Evolutionary conservation across 768 basidiomycete species (phyloP), one percentile per base, ranked within the genome.

Genomic region (Gyrodon lividus): DNA sequence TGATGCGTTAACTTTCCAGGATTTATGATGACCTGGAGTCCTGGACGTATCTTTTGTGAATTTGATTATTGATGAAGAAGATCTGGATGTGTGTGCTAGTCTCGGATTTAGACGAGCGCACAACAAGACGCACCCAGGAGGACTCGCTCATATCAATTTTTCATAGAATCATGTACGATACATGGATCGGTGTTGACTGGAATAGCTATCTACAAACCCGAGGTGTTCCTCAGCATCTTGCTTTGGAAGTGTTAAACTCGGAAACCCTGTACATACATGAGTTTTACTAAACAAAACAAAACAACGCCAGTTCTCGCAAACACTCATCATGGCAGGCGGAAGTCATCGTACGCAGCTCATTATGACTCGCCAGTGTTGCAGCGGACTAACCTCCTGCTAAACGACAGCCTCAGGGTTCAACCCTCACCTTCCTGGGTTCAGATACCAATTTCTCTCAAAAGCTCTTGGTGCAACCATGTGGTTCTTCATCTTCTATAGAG

Each of bases 401-500:
- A 48, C 38, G 22, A 56, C 34, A 84, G 85, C 77, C 60, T 71
- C 85, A 72, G 94, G 92, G 58, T 96, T 96, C 63, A 79, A 92
- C 69, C 93, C 93, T 34, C 93, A 93, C 67, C 77, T 93, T 24
- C 90, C 92, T 8, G 83, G 87, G 12, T 77, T 82, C 62, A 81
- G 77, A 62, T 84, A 93, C 70, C 81, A 79, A 52, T 83, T 92
- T 68, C 77, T 95, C 26, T 81, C 88, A 23, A 94, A 93, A 71
- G 84, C 82, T 54, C 75, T 97, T 40, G 94, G 94, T 43, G 94
- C 93, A 30, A 81, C 84, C 22, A 96, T 97, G 94, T 97, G 94
- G 94, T 96, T 96, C 82, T 97, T 94, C 77, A 93, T 97, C 67
- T 96, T 97, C 77, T 97, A 95, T 73, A 85, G 94, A 50, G 87